These are phyloP conservation scores for Peronospora tabacina DNA, from an alignment of 352 stramenopile genomes.

Conservation along the genomic window DNA sequence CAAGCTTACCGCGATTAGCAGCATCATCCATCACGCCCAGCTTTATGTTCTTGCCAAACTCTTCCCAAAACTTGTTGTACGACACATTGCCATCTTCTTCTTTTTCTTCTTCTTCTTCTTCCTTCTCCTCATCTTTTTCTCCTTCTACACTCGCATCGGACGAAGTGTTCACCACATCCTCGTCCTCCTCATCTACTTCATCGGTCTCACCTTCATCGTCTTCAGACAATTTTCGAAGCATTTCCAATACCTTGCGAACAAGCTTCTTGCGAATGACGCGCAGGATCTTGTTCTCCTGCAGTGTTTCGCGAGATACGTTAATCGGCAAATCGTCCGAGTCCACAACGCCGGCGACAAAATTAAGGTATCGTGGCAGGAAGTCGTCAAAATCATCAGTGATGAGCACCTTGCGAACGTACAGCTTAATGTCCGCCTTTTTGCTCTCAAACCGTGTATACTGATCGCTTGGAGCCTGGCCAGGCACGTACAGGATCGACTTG, in stretches of 20 bases:
- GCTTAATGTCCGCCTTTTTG: constrained; percentile 89
- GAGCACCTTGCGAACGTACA: constrained; percentile 99
- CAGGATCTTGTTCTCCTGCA: constrained; percentile 99
- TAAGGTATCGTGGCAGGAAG: constrained; percentile 97
- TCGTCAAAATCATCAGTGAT: constrained; percentile 98
- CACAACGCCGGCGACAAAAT: constrained; percentile 98
- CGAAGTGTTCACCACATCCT: constrained; percentile 41
- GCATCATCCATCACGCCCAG: constrained; percentile 98
- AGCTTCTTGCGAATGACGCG: constrained; percentile 99
- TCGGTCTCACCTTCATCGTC: constrained; percentile 81
- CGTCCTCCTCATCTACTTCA: constrained; percentile 45
- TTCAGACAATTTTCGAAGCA: constrained; percentile 92
- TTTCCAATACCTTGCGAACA: constrained; percentile 98
- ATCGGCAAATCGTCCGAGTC: constrained; percentile 99
- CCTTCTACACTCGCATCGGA: constrained; percentile 38
- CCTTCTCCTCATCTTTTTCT: constrained; percentile 33
- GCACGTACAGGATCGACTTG: constrained; percentile 98
- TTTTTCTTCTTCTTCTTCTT: constrained; percentile 41
- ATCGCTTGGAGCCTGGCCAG: constrained; percentile 76
- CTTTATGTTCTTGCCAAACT: constrained; percentile 98
- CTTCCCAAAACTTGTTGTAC: constrained; percentile 98
- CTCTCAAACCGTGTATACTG: constrained; percentile 89
- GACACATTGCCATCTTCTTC: constrained; percentile 63
- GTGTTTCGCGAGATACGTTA: constrained; percentile 98
- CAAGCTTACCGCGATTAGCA: constrained; percentile 90